Base-by-base conservation (phyloP, 1,284 basidiomycete species). In the Coniferiporia sulphurascens region DNA sequence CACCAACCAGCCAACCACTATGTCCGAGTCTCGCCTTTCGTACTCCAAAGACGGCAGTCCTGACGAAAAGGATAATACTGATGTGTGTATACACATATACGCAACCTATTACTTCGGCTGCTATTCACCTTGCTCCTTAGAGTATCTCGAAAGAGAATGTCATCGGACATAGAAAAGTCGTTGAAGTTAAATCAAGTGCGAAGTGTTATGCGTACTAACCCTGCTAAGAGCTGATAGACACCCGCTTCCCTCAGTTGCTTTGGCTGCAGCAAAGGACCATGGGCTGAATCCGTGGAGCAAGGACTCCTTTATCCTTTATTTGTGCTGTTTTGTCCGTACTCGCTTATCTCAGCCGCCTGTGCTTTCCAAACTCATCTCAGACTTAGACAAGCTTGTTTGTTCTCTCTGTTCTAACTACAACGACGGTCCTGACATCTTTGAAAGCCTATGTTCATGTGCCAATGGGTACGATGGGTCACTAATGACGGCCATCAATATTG, bases 401-500 rank as follows among this genome's bases (percentile, higher is more conserved):
- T 12, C 1, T 15, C 12, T 22, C 22, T 22, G 10, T 50, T 34
- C 15, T 27, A 21, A 15, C 17, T 50, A 34, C 8, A 22, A 12
- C 32, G 10, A 4, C 13, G 19, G 10, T 19, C 44, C 7, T 34
- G 34, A 48, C 50, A 17, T 32, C 32, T 44, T 51, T 32, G 59
- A 63, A 13, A 69, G 69, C 60, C 61, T 71, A 15, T 66, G 66
- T 43, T 64, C 63, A 48, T 68, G 64, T 55, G 67, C 65, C 15
- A 68, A 67, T 59, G 65, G 68, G 34, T 67, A 67, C 55, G 65
- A 69, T 55, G 66, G 68, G 48, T 67, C 66, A 21, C 58, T 70
- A 55, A 66, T 66, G 66, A 67, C 65, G 15, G 66, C 67, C 27
- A 68, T 71, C 45, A 71, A 70, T 62, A 66, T 64, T 43, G 68